Evolutionary conservation across 331 rosid species (phyloP).

Genomic region (Spiraea crenata): DNA sequence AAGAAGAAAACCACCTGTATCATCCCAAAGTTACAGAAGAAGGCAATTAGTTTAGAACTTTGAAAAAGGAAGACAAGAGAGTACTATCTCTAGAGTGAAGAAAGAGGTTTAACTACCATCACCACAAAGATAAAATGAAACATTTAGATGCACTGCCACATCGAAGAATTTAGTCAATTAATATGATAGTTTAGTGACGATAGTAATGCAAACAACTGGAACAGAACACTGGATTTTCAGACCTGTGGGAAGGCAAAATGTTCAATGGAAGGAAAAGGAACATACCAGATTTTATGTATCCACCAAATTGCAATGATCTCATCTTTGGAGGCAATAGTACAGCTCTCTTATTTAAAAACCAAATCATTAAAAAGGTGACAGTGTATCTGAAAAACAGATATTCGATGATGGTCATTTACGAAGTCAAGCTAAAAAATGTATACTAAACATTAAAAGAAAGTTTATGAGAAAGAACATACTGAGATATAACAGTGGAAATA

Average conservation of each 20-base stretch:
- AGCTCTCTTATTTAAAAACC: conserved; percentile 69
- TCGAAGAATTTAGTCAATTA: background rate
- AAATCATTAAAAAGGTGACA: conserved; percentile 75
- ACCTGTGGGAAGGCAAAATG: background rate
- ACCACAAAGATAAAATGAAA: conserved; percentile 5
- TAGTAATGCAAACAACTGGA: background rate
- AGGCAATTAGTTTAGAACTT: conserved; percentile 3
- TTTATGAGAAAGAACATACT: conserved; percentile 53
- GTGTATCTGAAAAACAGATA: conserved; percentile 59
- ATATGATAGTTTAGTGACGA: background rate
- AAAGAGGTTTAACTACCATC: conserved; percentile 5
- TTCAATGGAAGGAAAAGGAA: conserved; percentile 11
- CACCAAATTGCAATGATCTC: conserved; percentile 79
- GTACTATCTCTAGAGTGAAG: background rate
- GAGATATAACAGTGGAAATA: conserved; percentile 84
- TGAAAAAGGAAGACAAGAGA: background rate
- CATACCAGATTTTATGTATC: conserved; percentile 83
- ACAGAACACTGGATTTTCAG: background rate
- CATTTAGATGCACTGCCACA: background rate
- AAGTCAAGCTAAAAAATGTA: conserved; percentile 14
- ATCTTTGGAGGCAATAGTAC: conserved; percentile 82
- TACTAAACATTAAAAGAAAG: conserved; percentile 11
- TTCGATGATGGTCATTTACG: conserved; percentile 16
- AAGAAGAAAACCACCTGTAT: conserved; percentile 84
- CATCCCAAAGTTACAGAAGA: conserved; percentile 25